Conservation (phyloP, 2,329 filamentous ascomycete species). For the Pestalotiopsis sp. region DNA sequence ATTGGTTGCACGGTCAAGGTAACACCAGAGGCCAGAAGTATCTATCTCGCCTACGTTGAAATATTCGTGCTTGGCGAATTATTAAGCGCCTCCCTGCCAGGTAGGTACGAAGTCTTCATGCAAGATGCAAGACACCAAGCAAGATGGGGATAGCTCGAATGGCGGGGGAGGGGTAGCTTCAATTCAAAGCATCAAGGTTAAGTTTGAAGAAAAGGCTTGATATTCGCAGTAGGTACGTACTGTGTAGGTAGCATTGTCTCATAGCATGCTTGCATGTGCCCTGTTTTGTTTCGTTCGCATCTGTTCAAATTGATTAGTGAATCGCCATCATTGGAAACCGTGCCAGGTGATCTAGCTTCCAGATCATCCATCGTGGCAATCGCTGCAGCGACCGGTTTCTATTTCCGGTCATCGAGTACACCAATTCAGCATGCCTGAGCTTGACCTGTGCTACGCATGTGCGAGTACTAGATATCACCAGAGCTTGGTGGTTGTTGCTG, state of each 20-base stretch:
- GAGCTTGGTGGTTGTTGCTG: neutral
- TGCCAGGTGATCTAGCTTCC: neutral
- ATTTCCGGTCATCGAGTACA: neutral
- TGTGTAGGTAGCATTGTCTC: neutral
- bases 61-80: neutral
- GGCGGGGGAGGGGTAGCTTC: slow-evolving; percentile 9
- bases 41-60: neutral
- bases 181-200: neutral
- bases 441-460: neutral
- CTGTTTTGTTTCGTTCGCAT: neutral
- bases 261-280: neutral
- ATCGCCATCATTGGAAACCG: neutral
- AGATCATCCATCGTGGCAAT: neutral
- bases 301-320: neutral
- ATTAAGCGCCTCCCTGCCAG: neutral
- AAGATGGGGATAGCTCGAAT: neutral
- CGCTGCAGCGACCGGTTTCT: neutral
- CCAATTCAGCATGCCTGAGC: neutral
- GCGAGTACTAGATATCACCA: neutral
- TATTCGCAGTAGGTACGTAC: neutral
- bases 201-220: neutral
- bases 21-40: neutral
- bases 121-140: neutral
- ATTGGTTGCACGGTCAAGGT: neutral
- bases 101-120: neutral